phyloP scores from a whole-genome alignment of 2,329 filamentous ascomycete genomes.

The Pestalotiopsis sp. region DNA sequence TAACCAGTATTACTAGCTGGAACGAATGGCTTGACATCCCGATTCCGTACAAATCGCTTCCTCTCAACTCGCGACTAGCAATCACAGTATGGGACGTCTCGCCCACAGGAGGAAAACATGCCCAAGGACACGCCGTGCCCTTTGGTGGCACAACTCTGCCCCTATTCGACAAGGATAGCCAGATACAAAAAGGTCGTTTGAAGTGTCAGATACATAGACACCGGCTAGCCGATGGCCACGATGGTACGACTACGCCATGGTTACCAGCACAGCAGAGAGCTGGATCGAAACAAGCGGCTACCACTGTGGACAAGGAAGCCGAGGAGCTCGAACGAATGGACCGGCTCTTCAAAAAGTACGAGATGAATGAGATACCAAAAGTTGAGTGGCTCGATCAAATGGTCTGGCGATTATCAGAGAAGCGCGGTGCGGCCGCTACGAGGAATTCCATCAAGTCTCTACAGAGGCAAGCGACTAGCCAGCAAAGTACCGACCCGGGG shows the following conservation, averaged over 20 bases:
- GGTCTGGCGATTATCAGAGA: conserved; percentile 89
- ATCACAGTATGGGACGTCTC: conserved; percentile 96
- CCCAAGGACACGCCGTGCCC: conserved; percentile 78
- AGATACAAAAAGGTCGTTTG: conserved; percentile 87
- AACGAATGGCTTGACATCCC: conserved; percentile 95
- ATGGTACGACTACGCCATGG: conserved; percentile 78
- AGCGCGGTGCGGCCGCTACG: conserved; percentile 67
- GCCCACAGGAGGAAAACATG: conserved; percentile 71
- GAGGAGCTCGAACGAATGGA: conserved; percentile 90
- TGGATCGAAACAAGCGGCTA: conserved; percentile 50
- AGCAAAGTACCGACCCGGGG: conserved; percentile 28
- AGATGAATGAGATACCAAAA: conserved; percentile 92
- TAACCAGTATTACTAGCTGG: conserved; percentile 59
- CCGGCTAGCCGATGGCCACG: conserved; percentile 82
- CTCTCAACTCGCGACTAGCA: conserved; percentile 80
- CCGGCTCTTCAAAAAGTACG: conserved; percentile 92
- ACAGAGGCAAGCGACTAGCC: conserved; percentile 46
- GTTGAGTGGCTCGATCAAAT: conserved; percentile 96
- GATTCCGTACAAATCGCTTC: conserved; percentile 80
- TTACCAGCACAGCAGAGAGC: conserved; percentile 58
- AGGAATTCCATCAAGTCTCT: conserved; percentile 64
- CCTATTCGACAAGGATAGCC: conserved; percentile 91
- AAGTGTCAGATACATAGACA: conserved; percentile 87
- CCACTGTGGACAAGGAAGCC: conserved; percentile 68
- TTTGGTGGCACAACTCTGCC: conserved; percentile 93